Percentiles rank a stretch among this genome's conserved stretches.
phyloP scores from a whole-genome alignment of 345 rosid genomes.

The Hibiscus trionum region DNA sequence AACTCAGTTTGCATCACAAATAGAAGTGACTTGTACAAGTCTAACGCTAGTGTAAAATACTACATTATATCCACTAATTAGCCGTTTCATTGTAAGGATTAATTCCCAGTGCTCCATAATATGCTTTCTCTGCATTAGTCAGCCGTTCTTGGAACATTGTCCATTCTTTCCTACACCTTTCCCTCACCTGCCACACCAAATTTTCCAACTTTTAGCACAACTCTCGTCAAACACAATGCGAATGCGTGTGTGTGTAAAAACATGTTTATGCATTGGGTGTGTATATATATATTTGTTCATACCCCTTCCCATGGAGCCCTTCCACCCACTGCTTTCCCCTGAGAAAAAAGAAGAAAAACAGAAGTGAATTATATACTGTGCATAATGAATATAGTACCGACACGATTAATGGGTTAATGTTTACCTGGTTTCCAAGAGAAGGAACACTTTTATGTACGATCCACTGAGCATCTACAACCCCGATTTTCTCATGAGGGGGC shows the following conservation, averaged over 20 bases:
- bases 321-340: conserved; percentile 44
- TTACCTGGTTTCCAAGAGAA: conserved; percentile 67
- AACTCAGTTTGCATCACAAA: background rate
- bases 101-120: conserved; percentile 33
- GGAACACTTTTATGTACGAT: conserved; percentile 62
- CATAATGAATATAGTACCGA: background rate
- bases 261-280: background rate
- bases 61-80: conserved; percentile 2
- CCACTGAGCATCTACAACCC: conserved; percentile 74
- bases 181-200: conserved; percentile 50
- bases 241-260: background rate
- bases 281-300: conserved; percentile 3
- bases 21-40: background rate
- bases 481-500: conserved; percentile 63
- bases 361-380: background rate
- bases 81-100: conserved; percentile 22
- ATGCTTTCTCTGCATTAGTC: conserved; percentile 50
- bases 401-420: background rate
- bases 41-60: background rate
- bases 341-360: conserved; percentile 14
- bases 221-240: background rate
- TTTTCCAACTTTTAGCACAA: background rate
- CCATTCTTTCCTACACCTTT: conserved; percentile 87
- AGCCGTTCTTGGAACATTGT: conserved; percentile 61
- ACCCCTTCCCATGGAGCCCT: conserved; percentile 70